Evolutionary conservation across 2,329 filamentous ascomycete species (phyloP).

Genomic region (Botrytis paeoniae): DNA sequence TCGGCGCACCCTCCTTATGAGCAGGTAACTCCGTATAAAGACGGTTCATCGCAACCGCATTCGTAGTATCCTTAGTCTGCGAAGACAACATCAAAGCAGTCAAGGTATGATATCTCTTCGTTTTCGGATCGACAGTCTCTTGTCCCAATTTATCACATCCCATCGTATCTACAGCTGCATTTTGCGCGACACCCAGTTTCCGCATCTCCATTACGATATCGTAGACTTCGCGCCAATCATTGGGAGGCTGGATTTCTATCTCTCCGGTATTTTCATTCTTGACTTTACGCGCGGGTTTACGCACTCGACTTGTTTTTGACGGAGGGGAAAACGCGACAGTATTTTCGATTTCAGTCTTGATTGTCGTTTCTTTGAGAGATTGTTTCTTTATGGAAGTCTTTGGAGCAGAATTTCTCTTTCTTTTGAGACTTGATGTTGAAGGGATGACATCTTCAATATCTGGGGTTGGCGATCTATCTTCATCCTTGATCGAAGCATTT

Average conservation of each 20-base stretch:
- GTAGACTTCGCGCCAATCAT: slow-evolving; percentile 84
- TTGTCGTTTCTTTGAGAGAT: slow-evolving; percentile 36
- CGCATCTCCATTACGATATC: slow-evolving; percentile 74
- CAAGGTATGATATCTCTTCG: slow-evolving; percentile 62
- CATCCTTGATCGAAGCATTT: slow-evolving; percentile 31
- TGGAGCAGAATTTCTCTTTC: slow-evolving; percentile 42
- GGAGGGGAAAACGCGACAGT: slow-evolving; percentile 31
- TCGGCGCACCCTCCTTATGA: slow-evolving; percentile 32
- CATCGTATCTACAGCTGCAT: slow-evolving; percentile 96
- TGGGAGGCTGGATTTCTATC: slow-evolving; percentile 55
- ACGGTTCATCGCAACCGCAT: slow-evolving; percentile 62
- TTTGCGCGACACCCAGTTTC: slow-evolving; percentile 51
- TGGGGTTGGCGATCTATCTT: slow-evolving; percentile 23
- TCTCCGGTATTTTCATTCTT: slow-evolving; percentile 44
- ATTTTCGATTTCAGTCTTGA: slow-evolving; percentile 44
- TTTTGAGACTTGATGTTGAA: slow-evolving; percentile 40
- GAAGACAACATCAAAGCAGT: slow-evolving; percentile 69
- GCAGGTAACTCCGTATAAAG: slow-evolving; percentile 59
- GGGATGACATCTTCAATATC: slow-evolving; percentile 59
- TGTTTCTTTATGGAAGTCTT: slow-evolving; percentile 46
- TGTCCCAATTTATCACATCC: slow-evolving; percentile 18
- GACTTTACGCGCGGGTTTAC: slow-evolving; percentile 49
- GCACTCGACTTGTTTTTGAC: slow-evolving; percentile 38
- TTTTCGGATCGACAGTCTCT: slow-evolving; percentile 16
- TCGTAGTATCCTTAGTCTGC: slow-evolving; percentile 73